phyloP scores from a whole-genome alignment of 108 stramenopile genomes.

The Skeletonema marinoi region DNA sequence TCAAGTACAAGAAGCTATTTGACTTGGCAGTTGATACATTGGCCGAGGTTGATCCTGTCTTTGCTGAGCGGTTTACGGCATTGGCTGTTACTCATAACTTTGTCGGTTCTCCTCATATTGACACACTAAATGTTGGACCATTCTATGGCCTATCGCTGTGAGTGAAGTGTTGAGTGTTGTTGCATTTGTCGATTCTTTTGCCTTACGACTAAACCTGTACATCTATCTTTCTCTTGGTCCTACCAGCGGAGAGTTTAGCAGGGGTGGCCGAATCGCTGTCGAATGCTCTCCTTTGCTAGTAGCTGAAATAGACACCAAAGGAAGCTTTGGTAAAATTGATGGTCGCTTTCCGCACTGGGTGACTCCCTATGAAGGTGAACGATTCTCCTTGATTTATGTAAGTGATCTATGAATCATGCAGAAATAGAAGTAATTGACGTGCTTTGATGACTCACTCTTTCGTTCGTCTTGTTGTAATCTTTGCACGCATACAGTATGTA shows the following conservation, averaged over 20 bases:
- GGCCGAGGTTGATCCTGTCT: constrained; percentile 49
- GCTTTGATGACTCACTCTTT: neutral
- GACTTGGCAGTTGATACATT: constrained; percentile 53
- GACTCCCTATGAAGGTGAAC: constrained; percentile 49
- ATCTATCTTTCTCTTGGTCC: neutral
- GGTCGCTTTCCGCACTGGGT: constrained; percentile 80
- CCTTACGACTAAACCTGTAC: neutral
- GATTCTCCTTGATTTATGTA: constrained; percentile 64
- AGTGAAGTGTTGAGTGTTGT: neutral
- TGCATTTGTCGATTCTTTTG: neutral
- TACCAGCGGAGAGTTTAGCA: constrained; percentile 40
- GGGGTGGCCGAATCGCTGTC: constrained; percentile 56
- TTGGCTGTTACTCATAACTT: constrained; percentile 72
- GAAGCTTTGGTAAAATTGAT: constrained; percentile 66
- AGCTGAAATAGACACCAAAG: constrained; percentile 58
- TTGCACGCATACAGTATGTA: constrained; percentile 10
- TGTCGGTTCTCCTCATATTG: constrained; percentile 70
- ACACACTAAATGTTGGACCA: constrained; percentile 65
- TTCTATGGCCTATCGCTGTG: constrained; percentile 74
- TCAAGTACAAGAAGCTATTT: constrained; percentile 52
- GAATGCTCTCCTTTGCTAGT: constrained; percentile 54
- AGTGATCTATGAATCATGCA: constrained; percentile 1
- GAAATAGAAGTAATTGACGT: too few species aligned
- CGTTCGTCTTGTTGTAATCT: neutral
- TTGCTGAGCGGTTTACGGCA: constrained; percentile 58